Percentiles rank a stretch among this genome's conserved stretches.
Conservation (phyloP, 192 early-diverging fungal genomes). For the Entophlyctis luteolus region DNA sequence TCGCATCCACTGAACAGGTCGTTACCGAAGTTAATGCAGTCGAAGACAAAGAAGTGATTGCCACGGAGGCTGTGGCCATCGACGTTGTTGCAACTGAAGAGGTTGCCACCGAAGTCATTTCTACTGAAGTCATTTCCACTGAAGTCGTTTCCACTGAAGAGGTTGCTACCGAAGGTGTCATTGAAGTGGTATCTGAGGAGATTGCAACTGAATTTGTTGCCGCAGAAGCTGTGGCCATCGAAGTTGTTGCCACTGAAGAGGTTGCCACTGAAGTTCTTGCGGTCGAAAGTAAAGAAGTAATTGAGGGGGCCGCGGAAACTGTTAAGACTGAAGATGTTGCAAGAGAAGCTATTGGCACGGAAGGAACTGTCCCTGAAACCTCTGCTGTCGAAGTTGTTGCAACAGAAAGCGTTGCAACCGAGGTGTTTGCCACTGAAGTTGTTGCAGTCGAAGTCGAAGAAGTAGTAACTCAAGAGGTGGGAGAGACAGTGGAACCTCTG, state of each 20-base stretch:
- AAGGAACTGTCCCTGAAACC: neutral
- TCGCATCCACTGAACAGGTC: too few relatives aligned
- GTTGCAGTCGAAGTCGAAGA: constrained; percentile 2
- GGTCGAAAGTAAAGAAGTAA: neutral
- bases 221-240: neutral
- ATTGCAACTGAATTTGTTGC: neutral
- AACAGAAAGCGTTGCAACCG: neutral
- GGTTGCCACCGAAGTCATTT: neutral
- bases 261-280: neutral
- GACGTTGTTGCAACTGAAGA: too few relatives aligned
- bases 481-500: too few relatives aligned
- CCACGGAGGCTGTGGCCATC: too few relatives aligned
- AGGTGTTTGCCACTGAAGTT: neutral
- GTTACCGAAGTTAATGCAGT: neutral
- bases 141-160: neutral
- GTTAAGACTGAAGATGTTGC: neutral
- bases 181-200: neutral
- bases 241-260: neutral
- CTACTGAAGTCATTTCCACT: too few relatives aligned
- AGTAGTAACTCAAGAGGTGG: too few relatives aligned
- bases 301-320: neutral
- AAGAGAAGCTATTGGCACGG: neutral
- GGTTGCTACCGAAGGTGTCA: neutral
- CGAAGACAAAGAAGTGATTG: neutral
- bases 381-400: neutral